Evolutionary conservation across 768 basidiomycete species (phyloP), one percentile per base, ranked within the genome.

Genomic region (Tulasnella sp.): DNA sequence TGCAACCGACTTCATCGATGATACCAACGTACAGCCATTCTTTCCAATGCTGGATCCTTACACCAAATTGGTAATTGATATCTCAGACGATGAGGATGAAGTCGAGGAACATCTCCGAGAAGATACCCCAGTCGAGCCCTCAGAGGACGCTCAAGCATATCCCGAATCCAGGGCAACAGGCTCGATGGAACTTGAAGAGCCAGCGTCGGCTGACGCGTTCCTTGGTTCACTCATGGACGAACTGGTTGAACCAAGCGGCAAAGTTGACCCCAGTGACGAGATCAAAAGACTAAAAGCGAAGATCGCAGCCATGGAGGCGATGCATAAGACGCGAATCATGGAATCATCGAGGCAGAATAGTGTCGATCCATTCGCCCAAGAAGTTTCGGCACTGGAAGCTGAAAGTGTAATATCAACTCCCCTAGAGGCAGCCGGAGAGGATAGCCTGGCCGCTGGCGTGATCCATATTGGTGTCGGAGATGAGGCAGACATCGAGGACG

Each of bases 1-100:
- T 19, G 78, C 78, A 34, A 79, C 71, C 72, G 78, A 79, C 78
- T 74, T 79, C 39, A 79, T 79, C 40, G 78, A 79, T 24, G 71
- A 79, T 36, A 34, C 44, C 7, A 38, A 71, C 3, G 68, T 58
- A 8, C 48, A 9, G 36, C 19, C n/a, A 18, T 77, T 77, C 56
- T 6, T 77, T 39, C 76, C 76, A 10, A 42, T 52, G 34, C 68
- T 71, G 21, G 48, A 39, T 34, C 58, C 31, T 18, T 73, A 48
- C 46, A 40, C 56, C 27, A 42, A 34, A 38, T 8, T 44, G 31
- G 78, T 79, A 34, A 79, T 79, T 52, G 78, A 79, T 36, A 44
- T 79, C 24, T 79, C 78, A 34, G 78, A 79, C 16, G 78, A 79
- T 31, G 78, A 79, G 31, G 68, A 74, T 34, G 75, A 76, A 44